phyloP scores from a whole-genome alignment of 2,329 filamentous ascomycete species.

The Byssothecium circinans region DNA sequence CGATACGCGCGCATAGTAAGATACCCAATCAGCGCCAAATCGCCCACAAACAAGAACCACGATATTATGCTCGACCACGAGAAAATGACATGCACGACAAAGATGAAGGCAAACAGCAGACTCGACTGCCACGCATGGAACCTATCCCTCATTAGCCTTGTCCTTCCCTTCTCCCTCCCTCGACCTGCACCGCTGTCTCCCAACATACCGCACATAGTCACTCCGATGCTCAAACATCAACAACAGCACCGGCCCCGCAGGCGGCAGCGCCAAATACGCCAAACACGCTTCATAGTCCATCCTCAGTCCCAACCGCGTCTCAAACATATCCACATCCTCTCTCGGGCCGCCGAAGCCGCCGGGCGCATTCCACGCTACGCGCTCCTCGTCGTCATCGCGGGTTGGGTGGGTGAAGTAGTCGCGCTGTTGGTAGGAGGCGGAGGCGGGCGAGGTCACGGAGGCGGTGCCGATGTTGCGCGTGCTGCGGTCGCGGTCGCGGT shows the following conservation, averaged over 20 bases:
- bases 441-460: slow-evolving; percentile 37
- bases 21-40: slow-evolving; percentile 75
- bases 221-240: slow-evolving; percentile 89
- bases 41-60: slow-evolving; percentile 77
- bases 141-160: slow-evolving; percentile 47
- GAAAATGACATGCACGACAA: slow-evolving; percentile 78
- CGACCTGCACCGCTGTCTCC: not conserved
- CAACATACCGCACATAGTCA: slow-evolving; percentile 83
- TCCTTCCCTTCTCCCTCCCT: slow-evolving; percentile 2
- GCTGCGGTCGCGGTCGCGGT: slow-evolving; percentile 27
- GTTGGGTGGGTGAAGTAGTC: slow-evolving; percentile 36
- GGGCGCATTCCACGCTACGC: slow-evolving; percentile 33
- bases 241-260: slow-evolving; percentile 80
- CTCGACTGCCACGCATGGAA: slow-evolving; percentile 97
- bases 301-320: slow-evolving; percentile 83
- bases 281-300: slow-evolving; percentile 89
- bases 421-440: slow-evolving; percentile 41
- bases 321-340: slow-evolving; percentile 75
- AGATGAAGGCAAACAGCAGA: slow-evolving; percentile 73
- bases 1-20: slow-evolving; percentile 78
- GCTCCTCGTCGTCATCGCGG: slow-evolving; percentile 18
- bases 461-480: slow-evolving; percentile 32
- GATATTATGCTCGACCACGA: slow-evolving; percentile 82
- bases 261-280: slow-evolving; percentile 84
- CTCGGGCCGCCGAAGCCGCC: slow-evolving; percentile 45